These are phyloP conservation scores for Filobasidium uniguttulatum DNA, from an alignment of 1,284 basidiomycete species.

Conservation along the genomic window DNA sequence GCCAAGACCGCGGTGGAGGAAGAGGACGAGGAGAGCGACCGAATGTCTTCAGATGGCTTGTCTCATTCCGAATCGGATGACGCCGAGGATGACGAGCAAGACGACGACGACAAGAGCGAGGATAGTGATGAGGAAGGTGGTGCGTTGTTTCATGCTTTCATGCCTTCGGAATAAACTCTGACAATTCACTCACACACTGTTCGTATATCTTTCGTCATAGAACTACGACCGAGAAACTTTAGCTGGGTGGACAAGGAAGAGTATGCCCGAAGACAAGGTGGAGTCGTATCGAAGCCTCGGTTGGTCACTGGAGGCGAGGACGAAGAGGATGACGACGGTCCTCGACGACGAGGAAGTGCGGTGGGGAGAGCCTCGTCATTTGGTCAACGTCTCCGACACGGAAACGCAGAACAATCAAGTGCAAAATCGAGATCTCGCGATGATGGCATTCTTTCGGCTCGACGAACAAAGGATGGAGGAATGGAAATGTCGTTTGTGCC, in stretches of 20 bases:
- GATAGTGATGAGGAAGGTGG: constrained; percentile 38
- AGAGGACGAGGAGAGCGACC: constrained; percentile 77
- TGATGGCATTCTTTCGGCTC: constrained; percentile 11
- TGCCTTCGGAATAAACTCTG: constrained; percentile 14
- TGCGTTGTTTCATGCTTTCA: constrained; percentile 37
- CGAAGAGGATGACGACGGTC: constrained; percentile 8
- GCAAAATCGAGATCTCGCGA: constrained; percentile 3
- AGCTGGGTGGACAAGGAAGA: constrained; percentile 10
- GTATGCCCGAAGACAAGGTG: constrained; percentile 6
- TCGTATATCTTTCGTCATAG: no score
- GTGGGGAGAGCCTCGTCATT: constrained; percentile 25
- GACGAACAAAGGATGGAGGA: constrained; percentile 31
- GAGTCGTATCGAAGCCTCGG: constrained; percentile 16
- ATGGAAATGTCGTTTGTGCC: constrained; percentile 44
- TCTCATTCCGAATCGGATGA: constrained; percentile 32
- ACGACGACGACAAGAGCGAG: constrained; percentile 40
- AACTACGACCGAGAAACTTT: constrained; percentile 19
- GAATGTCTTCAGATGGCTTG: constrained; percentile 55
- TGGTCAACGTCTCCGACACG: constrained; percentile 29
- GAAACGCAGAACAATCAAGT: neutral
- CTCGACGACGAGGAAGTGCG: no score
- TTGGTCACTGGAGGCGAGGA: constrained; percentile 23
- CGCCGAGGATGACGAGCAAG: constrained; percentile 34
- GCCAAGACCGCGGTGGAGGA: constrained; percentile 71
- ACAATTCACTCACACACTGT: constrained; percentile 5